Conservation (phyloP, 345 rosid species). For the Noccaea caerulescens region DNA sequence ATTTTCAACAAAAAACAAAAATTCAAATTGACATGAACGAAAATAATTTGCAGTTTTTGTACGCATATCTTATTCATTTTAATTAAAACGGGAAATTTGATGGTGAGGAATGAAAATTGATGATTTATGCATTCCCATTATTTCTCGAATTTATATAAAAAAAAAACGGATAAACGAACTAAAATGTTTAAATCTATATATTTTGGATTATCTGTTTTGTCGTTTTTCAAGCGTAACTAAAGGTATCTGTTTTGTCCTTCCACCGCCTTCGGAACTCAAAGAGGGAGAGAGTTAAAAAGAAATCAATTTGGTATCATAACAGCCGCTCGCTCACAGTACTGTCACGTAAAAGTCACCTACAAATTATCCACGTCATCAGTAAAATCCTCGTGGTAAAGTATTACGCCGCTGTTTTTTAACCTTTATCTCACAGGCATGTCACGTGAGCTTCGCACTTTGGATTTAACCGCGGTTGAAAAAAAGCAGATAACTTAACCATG, state of each 20-base stretch:
- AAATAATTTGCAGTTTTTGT: too few relatives aligned
- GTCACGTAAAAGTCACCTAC: neutral
- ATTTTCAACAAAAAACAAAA: too few relatives aligned
- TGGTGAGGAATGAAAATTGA: neutral
- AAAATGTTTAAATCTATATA: neutral
- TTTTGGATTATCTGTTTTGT: conserved; percentile 22
- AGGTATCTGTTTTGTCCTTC: conserved; percentile 12
- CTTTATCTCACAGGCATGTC: conserved; percentile 10
- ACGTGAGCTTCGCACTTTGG: neutral
- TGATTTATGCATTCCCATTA: neutral
- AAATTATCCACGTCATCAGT: neutral
- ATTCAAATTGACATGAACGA: too few relatives aligned
- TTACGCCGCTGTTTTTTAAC: neutral
- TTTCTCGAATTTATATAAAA: neutral
- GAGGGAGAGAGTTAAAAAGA: neutral
- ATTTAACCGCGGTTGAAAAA: conserved; percentile 35
- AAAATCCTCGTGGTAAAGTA: neutral
- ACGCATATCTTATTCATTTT: neutral
- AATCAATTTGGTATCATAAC: conserved; percentile 9
- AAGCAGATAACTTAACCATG: conserved; percentile 46
- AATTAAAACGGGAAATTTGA: neutral
- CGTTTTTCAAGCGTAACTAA: conserved; percentile 34
- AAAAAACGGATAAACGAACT: neutral
- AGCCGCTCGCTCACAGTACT: conserved; percentile 31
- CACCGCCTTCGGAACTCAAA: conserved; percentile 45